Percentiles rank a stretch among this genome's conserved stretches.
These are phyloP conservation scores for Rhodomyrtus psidioides DNA, from an alignment of 441 rosid genomes.

Conservation along the genomic window DNA sequence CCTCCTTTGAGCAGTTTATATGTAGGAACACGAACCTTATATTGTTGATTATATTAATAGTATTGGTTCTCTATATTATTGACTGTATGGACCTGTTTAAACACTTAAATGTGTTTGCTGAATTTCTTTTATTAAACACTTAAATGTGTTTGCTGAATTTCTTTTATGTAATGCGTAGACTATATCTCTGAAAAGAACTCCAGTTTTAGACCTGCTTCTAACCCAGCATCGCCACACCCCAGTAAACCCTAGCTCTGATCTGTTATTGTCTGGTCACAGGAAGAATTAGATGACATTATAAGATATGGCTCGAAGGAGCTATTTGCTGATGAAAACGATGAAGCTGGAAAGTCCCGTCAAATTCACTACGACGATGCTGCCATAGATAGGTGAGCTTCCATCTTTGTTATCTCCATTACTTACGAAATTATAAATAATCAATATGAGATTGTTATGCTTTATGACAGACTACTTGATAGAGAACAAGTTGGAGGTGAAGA, in stretches of 20 bases:
- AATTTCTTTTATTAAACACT: too few species aligned
- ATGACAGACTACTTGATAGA: slow-evolving; percentile 76
- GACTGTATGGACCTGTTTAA: not conserved
- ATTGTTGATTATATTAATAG: too few species aligned
- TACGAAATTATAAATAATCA: not conserved
- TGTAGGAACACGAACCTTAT: too few species aligned
- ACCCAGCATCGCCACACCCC: not conserved
- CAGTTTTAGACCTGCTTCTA: not conserved
- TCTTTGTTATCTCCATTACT: not conserved
- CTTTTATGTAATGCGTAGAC: not conserved
- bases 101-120: not conserved
- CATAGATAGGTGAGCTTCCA: slow-evolving; percentile 60
- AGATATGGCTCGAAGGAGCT: slow-evolving; percentile 98
- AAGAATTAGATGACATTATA: slow-evolving; percentile 97
- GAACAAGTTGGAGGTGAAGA: slow-evolving; percentile 78
- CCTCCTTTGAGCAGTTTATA: not conserved
- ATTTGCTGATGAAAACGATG: slow-evolving; percentile 94
- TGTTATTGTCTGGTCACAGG: slow-evolving; percentile 33
- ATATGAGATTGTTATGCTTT: not conserved
- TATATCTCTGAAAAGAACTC: not conserved
- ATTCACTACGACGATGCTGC: slow-evolving; percentile 98
- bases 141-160: not conserved
- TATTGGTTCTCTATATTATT: too few species aligned
- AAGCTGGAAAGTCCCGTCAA: slow-evolving; percentile 91
- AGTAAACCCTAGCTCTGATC: not conserved